Evolutionary conservation across 805 yeast genomes (phyloP).

Genomic region (Tetrapisispora namnaoensis): DNA sequence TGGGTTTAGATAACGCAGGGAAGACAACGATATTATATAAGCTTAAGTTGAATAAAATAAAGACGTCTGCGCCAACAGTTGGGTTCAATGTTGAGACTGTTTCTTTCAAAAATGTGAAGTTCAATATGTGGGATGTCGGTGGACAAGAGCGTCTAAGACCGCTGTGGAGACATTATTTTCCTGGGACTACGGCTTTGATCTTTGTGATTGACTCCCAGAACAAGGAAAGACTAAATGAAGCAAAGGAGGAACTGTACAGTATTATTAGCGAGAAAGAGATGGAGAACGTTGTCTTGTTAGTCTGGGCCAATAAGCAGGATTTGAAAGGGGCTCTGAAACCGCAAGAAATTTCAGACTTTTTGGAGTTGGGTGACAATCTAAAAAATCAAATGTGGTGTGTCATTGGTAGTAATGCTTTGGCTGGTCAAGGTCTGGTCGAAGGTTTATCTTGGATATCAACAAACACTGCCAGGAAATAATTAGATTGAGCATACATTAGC

Average conservation of each 20-base stretch:
- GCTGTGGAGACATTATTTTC: constrained; percentile 90
- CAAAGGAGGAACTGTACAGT: constrained; percentile 65
- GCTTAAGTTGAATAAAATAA: constrained; percentile 64
- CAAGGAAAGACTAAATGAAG: constrained; percentile 58
- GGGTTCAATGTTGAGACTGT: constrained; percentile 90
- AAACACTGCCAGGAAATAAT: constrained; percentile 33
- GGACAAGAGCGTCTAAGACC: constrained; percentile 91
- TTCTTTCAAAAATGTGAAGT: constrained; percentile 68
- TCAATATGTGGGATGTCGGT: constrained; percentile 93
- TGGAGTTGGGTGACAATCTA: constrained; percentile 48
- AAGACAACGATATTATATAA: constrained; percentile 82
- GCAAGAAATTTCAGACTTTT: constrained; percentile 64
- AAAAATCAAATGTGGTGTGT: constrained; percentile 80
- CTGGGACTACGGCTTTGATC: constrained; percentile 85
- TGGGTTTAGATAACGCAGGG: constrained; percentile 90
- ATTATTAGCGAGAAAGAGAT: constrained; percentile 78
- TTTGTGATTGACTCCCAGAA: constrained; percentile 86
- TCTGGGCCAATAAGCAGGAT: constrained; percentile 86
- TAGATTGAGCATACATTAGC: background rate
- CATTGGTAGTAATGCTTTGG: constrained; percentile 80
- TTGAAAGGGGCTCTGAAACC: constrained; percentile 63
- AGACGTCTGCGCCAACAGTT: constrained; percentile 82
- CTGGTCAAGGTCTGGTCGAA: constrained; percentile 84
- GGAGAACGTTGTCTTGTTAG: constrained; percentile 66
- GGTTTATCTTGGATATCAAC: constrained; percentile 79